Evolutionary conservation across 305 asterid genomes (phyloP).

Genomic region (Fraxinus baroniana): DNA sequence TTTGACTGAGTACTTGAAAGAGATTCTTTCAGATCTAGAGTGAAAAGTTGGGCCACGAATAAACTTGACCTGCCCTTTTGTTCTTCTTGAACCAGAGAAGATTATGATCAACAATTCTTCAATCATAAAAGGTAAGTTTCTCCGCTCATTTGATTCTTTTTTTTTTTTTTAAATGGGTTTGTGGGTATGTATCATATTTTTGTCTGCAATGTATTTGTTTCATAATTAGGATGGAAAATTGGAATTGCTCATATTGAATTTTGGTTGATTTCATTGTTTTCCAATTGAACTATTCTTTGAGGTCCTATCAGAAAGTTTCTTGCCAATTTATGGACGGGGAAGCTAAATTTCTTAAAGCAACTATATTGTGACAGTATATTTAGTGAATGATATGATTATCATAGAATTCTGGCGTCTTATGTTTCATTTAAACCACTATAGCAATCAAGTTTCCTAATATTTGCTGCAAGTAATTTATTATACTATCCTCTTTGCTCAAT

Average conservation of each 20-base stretch:
- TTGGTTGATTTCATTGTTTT: slow-evolving; percentile 4
- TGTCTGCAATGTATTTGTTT: slow-evolving; percentile 13
- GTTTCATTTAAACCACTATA: neutral
- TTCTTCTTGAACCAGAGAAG: slow-evolving; percentile 18
- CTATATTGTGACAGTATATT: neutral
- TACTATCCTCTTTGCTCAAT: neutral
- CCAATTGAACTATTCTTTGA: neutral
- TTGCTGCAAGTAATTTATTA: neutral
- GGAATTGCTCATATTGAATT: slow-evolving; percentile 15
- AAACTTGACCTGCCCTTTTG: slow-evolving; percentile 16
- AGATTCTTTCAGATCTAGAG: slow-evolving; percentile 91
- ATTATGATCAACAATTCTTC: slow-evolving; percentile 13
- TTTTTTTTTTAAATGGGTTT: slow-evolving; percentile 11
- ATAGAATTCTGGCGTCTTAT: neutral
- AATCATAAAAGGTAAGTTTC: slow-evolving; percentile 33
- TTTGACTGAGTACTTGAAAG: slow-evolving; percentile 37
- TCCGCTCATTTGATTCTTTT: slow-evolving; percentile 16
- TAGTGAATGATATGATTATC: neutral
- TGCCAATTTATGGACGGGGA: neutral
- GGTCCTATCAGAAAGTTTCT: neutral
- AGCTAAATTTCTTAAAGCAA: neutral
- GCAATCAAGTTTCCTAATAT: neutral
- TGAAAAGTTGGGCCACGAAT: slow-evolving; percentile 36
- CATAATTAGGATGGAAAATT: neutral
- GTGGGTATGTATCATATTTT: slow-evolving; percentile 4